Evolutionary conservation across 148 eudicot species (phyloP).

Genomic region (Chenopodium suecicum): DNA sequence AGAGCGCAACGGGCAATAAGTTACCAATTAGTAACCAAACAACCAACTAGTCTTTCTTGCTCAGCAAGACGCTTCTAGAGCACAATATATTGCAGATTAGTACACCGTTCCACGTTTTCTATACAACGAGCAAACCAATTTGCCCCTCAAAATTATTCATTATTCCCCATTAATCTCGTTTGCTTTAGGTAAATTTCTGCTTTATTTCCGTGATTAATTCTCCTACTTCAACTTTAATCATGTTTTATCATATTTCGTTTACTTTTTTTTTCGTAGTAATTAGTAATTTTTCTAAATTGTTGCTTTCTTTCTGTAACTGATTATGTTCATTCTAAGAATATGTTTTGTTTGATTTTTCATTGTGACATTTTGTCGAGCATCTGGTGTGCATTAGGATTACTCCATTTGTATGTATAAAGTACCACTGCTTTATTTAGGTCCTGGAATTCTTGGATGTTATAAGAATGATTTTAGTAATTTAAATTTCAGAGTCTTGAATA

Average conservation of each 20-base stretch:
- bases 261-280: background rate
- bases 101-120: background rate
- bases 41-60: slow-evolving; percentile 18
- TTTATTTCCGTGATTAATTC: background rate
- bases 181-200: background rate
- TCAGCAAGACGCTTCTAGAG: slow-evolving; percentile 21
- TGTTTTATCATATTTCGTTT: background rate
- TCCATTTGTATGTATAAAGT: no score
- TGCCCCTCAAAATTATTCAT: background rate
- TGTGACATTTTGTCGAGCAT: slow-evolving; percentile 16
- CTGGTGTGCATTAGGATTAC: background rate
- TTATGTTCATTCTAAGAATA: background rate
- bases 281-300: background rate
- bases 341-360: background rate
- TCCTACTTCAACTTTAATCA: background rate
- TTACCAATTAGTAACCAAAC: no score
- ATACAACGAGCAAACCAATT: background rate
- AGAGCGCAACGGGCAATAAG: no score
- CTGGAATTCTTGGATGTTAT: background rate
- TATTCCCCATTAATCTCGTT: background rate
- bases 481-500: background rate
- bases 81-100: background rate
- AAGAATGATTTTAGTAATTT: background rate
- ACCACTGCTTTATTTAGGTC: background rate
- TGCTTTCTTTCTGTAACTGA: background rate